phyloP scores from a whole-genome alignment of 2,329 filamentous ascomycete species.

The Penicillium hesseltinei region DNA sequence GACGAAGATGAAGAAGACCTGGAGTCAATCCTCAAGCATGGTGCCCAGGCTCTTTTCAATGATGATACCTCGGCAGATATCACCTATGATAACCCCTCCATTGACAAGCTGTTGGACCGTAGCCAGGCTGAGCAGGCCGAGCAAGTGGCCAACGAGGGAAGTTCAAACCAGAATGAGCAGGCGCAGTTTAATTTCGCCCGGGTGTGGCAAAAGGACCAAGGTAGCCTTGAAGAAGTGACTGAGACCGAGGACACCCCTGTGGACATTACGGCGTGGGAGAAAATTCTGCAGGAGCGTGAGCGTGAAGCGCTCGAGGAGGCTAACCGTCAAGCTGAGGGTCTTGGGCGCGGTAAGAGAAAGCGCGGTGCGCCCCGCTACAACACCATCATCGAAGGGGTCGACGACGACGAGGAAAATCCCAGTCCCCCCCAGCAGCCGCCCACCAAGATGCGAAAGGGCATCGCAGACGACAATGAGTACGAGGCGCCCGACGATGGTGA shows the following conservation, averaged over 20 bases:
- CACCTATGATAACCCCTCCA: slow-evolving; percentile 72
- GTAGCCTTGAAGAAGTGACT: slow-evolving; percentile 58
- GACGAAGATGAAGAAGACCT: slow-evolving; percentile 80
- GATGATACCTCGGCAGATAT: slow-evolving; percentile 71
- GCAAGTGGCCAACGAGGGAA: slow-evolving; percentile 47
- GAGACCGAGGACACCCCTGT: slow-evolving; percentile 54
- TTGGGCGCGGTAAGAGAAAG: slow-evolving; percentile 80
- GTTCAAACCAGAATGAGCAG: slow-evolving; percentile 53
- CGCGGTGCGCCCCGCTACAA: slow-evolving; percentile 52
- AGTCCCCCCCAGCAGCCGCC: slow-evolving; percentile 16
- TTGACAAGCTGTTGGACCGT: slow-evolving; percentile 90
- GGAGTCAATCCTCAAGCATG: slow-evolving; percentile 83
- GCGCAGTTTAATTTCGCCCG: slow-evolving; percentile 85
- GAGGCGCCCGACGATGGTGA: slow-evolving; percentile 30
- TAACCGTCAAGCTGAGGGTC: slow-evolving; percentile 65
- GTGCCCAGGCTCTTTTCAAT: slow-evolving; percentile 80
- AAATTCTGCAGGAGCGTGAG: slow-evolving; percentile 81
- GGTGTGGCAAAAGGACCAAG: slow-evolving; percentile 85
- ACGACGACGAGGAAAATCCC: slow-evolving; percentile 11
- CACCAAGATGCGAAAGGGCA: slow-evolving; percentile 20
- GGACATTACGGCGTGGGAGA: slow-evolving; percentile 78
- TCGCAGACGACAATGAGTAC: slow-evolving; percentile 35
- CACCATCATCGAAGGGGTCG: slow-evolving; percentile 5
- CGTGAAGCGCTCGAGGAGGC: slow-evolving; percentile 71
- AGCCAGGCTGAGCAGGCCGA: slow-evolving; percentile 74